Conservation (phyloP, 768 basidiomycete species). For the Tubosaeta sp. region DNA sequence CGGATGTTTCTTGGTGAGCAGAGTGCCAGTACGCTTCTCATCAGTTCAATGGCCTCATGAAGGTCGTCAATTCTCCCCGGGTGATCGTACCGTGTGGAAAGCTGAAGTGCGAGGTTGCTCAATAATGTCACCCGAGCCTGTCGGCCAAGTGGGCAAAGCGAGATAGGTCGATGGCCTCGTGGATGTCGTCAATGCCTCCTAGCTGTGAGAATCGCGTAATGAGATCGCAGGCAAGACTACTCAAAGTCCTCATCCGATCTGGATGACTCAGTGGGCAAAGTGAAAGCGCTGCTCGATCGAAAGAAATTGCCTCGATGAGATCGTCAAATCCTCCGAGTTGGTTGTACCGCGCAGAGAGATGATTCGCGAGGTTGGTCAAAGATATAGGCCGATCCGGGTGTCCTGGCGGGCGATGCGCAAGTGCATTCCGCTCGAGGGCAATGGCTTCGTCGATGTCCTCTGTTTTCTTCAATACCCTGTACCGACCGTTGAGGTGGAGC, state of each 20-base stretch:
- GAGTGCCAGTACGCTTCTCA: neutral
- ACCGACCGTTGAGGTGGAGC: neutral
- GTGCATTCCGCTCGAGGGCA: neutral
- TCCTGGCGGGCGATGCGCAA: neutral
- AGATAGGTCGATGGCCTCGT: neutral
- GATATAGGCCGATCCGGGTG: neutral
- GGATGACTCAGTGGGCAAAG: neutral
- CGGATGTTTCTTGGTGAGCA: neutral
- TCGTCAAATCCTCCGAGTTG: neutral
- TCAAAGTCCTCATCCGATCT: no score
- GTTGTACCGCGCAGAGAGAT: neutral
- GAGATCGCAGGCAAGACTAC: neutral
- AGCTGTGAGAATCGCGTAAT: neutral
- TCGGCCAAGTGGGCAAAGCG: no score
- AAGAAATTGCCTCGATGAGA: neutral
- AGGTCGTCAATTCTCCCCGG: neutral
- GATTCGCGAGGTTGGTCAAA: neutral
- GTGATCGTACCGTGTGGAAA: neutral
- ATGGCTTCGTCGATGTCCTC: neutral
- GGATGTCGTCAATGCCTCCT: neutral
- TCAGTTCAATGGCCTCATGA: neutral
- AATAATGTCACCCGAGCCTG: neutral
- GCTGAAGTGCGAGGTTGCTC: neutral
- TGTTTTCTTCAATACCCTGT: neutral
- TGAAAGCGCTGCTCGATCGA: neutral